phyloP scores from a whole-genome alignment of 2,329 filamentous ascomycete genomes.

The Diplodia sapinea region DNA sequence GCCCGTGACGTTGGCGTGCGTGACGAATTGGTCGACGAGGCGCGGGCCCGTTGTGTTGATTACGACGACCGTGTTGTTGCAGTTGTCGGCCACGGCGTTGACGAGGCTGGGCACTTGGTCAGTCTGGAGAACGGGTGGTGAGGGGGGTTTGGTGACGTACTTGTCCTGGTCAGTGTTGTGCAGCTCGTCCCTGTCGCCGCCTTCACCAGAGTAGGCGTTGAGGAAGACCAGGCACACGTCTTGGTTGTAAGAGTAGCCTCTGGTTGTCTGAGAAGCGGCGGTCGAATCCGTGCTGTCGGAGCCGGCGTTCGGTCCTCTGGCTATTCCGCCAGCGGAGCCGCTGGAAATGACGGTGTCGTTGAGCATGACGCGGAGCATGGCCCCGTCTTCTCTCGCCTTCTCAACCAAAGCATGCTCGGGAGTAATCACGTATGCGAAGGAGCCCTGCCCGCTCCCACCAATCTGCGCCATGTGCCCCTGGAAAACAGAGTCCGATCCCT shows the following conservation, averaged over 20 bases:
- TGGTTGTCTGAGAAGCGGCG: slow-evolving; percentile 21
- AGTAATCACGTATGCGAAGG: slow-evolving; percentile 47
- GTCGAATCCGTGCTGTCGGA: background rate
- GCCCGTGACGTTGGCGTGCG: slow-evolving; percentile 28
- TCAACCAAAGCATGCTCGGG: slow-evolving; percentile 51
- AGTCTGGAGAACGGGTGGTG: background rate
- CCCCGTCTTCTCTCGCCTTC: slow-evolving; percentile 23
- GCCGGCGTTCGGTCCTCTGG: background rate
- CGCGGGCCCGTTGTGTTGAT: slow-evolving; percentile 48
- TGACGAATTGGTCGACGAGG: slow-evolving; percentile 27
- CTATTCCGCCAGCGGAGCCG: background rate
- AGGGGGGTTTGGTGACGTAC: slow-evolving; percentile 61
- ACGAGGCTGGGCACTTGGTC: background rate
- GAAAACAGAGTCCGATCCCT: slow-evolving; percentile 43
- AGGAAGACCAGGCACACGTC: slow-evolving; percentile 32
- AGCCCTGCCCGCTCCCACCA: slow-evolving; percentile 50
- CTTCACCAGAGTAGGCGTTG: slow-evolving; percentile 30
- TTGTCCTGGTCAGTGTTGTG: slow-evolving; percentile 49
- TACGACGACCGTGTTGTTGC: slow-evolving; percentile 71
- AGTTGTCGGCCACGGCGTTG: slow-evolving; percentile 67
- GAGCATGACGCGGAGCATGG: slow-evolving; percentile 24
- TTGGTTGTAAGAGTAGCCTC: slow-evolving; percentile 30
- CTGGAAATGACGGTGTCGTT: slow-evolving; percentile 25
- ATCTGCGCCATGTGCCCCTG: slow-evolving; percentile 53
- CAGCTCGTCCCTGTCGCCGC: slow-evolving; percentile 25